A percentile compares a stretch with the other conserved stretches of the same genome.
Conservation (phyloP, 148 eudicot species). For the Rhododendron vialii region DNA sequence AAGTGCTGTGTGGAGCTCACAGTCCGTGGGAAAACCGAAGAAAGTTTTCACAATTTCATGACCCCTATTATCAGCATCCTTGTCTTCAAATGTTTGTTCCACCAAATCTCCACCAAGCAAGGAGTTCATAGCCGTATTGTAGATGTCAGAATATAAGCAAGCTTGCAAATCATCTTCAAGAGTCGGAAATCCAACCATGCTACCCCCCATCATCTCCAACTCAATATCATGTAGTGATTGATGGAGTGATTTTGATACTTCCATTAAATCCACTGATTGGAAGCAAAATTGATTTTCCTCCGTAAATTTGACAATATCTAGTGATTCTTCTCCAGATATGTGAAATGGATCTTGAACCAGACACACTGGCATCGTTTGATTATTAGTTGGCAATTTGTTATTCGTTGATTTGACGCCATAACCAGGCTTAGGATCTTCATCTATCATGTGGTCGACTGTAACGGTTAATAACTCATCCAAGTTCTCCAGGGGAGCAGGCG, state of each 20-base stretch:
- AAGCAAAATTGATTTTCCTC: constrained; percentile 20
- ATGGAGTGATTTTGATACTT: constrained; percentile 14
- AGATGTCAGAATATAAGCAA: background rate
- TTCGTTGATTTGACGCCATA: constrained; percentile 10
- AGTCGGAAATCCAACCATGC: constrained; percentile 22
- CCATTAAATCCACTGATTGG: constrained; percentile 14
- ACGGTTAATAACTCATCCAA: constrained; percentile 20
- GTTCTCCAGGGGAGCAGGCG: constrained; percentile 20
- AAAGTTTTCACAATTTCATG: constrained; percentile 14
- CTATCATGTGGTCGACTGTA: constrained; percentile 13
- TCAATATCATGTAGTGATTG: constrained; percentile 16
- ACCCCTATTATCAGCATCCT: constrained; percentile 6
- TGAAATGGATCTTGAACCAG: constrained; percentile 1
- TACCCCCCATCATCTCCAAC: constrained; percentile 14
- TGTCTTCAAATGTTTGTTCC: constrained; percentile 14
- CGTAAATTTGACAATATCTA: constrained; percentile 4
- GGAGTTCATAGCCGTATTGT: background rate
- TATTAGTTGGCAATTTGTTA: constrained; percentile 9
- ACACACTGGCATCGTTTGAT: constrained; percentile 12
- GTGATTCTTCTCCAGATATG: constrained; percentile 8
- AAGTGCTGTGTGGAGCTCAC: constrained; percentile 43
- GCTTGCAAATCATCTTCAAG: constrained; percentile 26
- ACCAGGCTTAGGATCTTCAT: constrained; percentile 21
- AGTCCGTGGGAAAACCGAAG: constrained; percentile 32
- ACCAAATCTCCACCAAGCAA: constrained; percentile 11